phyloP scores from a whole-genome alignment of 805 yeast genomes.

The Myxozyma neotropica region DNA sequence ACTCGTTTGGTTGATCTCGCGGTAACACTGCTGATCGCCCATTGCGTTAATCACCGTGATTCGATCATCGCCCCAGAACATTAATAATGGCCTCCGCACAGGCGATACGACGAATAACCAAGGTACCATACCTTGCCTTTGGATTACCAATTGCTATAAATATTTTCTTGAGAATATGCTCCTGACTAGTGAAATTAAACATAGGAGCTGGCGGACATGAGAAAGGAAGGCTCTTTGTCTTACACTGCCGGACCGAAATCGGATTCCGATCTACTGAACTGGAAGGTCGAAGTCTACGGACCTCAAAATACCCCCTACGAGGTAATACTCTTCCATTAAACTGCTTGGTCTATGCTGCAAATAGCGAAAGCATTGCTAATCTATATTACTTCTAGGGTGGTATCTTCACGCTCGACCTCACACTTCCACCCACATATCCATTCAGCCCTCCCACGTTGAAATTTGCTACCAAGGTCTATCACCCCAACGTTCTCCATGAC shows the following conservation, averaged over 20 bases:
- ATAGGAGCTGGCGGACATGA: constrained; percentile 31
- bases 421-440: constrained; percentile 90
- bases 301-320: constrained; percentile 76
- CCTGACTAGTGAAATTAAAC: neutral
- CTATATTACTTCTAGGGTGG: constrained; percentile 62
- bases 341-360: neutral
- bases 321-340: no score
- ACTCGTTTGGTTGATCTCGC: neutral
- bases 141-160: neutral
- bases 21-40: no score
- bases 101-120: constrained; percentile 31
- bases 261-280: constrained; percentile 84
- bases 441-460: constrained; percentile 81
- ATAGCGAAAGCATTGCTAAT: no score
- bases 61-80: no score
- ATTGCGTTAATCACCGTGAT: no score
- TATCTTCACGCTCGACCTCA: constrained; percentile 80
- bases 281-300: constrained; percentile 93
- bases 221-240: constrained; percentile 74
- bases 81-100: constrained; percentile 30
- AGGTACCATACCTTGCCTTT: constrained; percentile 5
- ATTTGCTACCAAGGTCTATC: constrained; percentile 83
- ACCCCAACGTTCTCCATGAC: constrained; percentile 82
- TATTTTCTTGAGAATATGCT: neutral
- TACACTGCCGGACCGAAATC: constrained; percentile 86